Base-by-base conservation (phyloP, 139 green algal species). In the Monoraphidium neglectum region DNA sequence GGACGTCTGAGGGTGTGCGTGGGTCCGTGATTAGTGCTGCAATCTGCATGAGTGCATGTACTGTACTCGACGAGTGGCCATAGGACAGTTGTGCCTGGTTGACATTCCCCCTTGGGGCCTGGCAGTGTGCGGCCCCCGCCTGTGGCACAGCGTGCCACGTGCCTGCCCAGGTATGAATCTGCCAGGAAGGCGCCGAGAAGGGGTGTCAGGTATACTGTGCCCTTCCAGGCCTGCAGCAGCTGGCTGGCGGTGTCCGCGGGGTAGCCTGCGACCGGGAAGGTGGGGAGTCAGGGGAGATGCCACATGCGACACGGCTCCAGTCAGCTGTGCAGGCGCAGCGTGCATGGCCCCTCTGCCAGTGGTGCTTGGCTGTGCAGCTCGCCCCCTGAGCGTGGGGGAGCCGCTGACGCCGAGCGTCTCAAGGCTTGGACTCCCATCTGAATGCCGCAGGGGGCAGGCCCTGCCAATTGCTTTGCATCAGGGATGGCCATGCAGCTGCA, bases 121-220 rank as follows among this genome's bases (percentile, higher is more conserved):
- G n/a, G n/a, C n/a, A n/a, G n/a, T n/a, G n/a, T n/a, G n/a, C n/a
- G n/a, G n/a, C n/a, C n/a, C n/a, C n/a, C n/a, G n/a, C n/a, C n/a
- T n/a, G n/a, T n/a, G n/a, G n/a, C n/a, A n/a, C 43, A 51, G 43
- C 8, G 43, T 76, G 60, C 68, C 68, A 32, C 43, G 43, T 12
- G 43, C 43, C 43, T 43, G 16, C 93, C 93, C 91, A 90, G 88
- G n/a, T 76, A 46, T 0, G 86, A 87, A 76, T 98, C 93, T 26
- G 90, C 92, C 75, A 98, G 82, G 81, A 87, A 95, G 12, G 94
- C 93, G 26, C 93, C 93, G 33, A 97, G 67, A 28, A 98, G 78
- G 21, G 93, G 93, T 0, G 93, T 95, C 13, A 95, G 68, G 85
- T 98, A 98, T 73, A 76, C 91, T 91, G 23, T 92, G 90, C 46